These are phyloP conservation scores for Hemileccinum rubropunctum DNA, from an alignment of 768 basidiomycete genomes.

Conservation along the genomic window DNA sequence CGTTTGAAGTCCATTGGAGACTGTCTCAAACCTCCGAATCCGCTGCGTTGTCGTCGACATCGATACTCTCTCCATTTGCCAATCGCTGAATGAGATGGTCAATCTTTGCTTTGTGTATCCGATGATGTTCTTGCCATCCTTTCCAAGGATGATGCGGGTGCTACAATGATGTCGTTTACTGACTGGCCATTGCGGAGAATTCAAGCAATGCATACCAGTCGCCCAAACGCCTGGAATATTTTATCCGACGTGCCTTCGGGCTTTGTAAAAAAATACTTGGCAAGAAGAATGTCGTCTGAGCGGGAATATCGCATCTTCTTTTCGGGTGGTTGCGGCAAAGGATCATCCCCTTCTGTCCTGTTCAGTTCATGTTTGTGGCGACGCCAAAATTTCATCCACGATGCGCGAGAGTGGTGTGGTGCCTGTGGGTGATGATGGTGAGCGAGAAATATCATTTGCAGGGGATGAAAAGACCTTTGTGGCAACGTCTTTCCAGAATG, in stretches of 20 bases:
- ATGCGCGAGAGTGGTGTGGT: conserved; percentile 87
- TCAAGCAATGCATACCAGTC: conserved; percentile 45
- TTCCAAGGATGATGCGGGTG: conserved; percentile 92
- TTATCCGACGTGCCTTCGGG: conserved; percentile 82
- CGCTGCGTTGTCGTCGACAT: conserved; percentile 27
- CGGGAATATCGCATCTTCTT: conserved; percentile 88
- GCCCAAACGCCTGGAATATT: conserved; percentile 79
- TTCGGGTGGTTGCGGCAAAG: conserved; percentile 71
- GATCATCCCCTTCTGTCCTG: conserved; percentile 62
- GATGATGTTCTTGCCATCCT: conserved; percentile 90
- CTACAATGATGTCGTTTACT: conserved; percentile 36
- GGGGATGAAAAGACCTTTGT: conserved; percentile 45
- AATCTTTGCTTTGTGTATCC: conserved; percentile 84
- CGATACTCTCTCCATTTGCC: conserved; percentile 53
- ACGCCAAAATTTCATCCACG: conserved; percentile 94
- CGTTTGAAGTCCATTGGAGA: neutral
- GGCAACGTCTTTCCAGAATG: conserved; percentile 79
- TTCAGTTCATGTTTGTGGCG: conserved; percentile 83
- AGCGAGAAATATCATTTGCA: neutral
- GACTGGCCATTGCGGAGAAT: neutral
- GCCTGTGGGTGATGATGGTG: conserved; percentile 44
- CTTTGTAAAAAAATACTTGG: conserved; percentile 67
- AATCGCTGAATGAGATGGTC: conserved; percentile 73
- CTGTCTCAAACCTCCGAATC: conserved; percentile 27
- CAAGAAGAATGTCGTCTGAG: conserved; percentile 75